Base-by-base conservation (phyloP, 305 asterid species). In the Solanum chacoense region DNA sequence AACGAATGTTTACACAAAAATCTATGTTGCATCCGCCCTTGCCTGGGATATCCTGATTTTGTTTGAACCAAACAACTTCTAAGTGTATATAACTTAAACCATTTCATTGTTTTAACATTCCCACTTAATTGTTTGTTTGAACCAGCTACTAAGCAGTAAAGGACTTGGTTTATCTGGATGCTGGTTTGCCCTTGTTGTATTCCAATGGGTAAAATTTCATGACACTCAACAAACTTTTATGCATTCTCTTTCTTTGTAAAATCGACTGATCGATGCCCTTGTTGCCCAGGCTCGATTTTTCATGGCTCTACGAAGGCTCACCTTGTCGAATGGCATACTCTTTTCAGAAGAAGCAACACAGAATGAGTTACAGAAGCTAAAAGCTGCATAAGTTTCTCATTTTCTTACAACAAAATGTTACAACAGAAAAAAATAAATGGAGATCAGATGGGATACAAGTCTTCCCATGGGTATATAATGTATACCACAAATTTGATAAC, bases 131-230 rank as follows among this genome's bases (percentile, higher is more conserved):
- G 34, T 71, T 42, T 37, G 24, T 32, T 50, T 83, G 72, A 45
- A 77, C 11, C 91, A 97, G 99, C 81, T 97, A 37, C 85, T 96
- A 93, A 94, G 94, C 92, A 93, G 88, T 83, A 93, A 81, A 85
- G 98, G 98, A 89, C 91, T 87, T 86, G 98, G 99, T 86, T 91
- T 96, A 90, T 81, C 95, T 36, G 97, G 95, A 10, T 94, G 96
- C 89, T 97, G 98, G 99, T 95, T 95, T 85, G 90, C 97, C 7
- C 98, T 96, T 59, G 98, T 94, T 63, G 95, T 95, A 14, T 97
- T 97, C 92, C 99, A 97, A 92, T 97, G 99, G 98, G 98, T 95
- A 93, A 92, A 45, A 5, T 29, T 69, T 11, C 28, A 74, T 8
- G 10, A 77, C 42, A 55, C 4, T 2, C 28, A 81, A 34, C 45